Evolutionary conservation across 2,329 filamentous ascomycete species (phyloP), one percentile per base, ranked within the genome.

Genomic region (Penicillium sumatraense): DNA sequence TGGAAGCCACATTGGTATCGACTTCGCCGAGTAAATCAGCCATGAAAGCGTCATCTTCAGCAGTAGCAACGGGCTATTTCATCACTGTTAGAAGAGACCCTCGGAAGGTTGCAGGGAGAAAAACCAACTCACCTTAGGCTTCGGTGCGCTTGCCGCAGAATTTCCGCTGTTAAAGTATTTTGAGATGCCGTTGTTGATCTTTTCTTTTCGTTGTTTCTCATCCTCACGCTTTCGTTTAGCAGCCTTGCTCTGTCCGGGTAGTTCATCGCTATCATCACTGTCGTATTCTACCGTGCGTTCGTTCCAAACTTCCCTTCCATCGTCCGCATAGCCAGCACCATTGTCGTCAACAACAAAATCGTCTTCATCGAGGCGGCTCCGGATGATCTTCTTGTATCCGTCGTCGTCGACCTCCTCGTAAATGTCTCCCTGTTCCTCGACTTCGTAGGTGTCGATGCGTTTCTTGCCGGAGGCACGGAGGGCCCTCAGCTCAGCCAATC

Each of bases 271-370:
- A 59, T 88, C 83, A 72, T 89, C 85, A 60, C 83, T 81, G 70
- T 85, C 79, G 46, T 63, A 72, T 51, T 67, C 60, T 56, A 81
- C 81, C 62, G 82, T 80, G 61, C 88, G 83, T 65, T 89, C 85
- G 75, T 93, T 87, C 93, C 93, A 93, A 67, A 98, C 95, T 76
- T 96, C 93, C 52, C 95, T 71, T 57, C 95, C 95, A 70, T 98
- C 95, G 72, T 98, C 93, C 62, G 91, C 93, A 69, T 99, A 99
- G 33, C 95, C 93, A 72, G 93, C 91, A 69, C 93, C 93, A 78
- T 97, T 96, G 78, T 99, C 95, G 79, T 98, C 95, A 57, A 99
- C 93, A 49, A 99, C 93, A 69, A 99, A 99, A 77, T 99, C 95
- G 67, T 99, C 95, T 68, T 96, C 83, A 70, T 98, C 90, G 49